Conservation (phyloP, 2,329 filamentous ascomycete genomes). For the Penicillium sp. region DNA sequence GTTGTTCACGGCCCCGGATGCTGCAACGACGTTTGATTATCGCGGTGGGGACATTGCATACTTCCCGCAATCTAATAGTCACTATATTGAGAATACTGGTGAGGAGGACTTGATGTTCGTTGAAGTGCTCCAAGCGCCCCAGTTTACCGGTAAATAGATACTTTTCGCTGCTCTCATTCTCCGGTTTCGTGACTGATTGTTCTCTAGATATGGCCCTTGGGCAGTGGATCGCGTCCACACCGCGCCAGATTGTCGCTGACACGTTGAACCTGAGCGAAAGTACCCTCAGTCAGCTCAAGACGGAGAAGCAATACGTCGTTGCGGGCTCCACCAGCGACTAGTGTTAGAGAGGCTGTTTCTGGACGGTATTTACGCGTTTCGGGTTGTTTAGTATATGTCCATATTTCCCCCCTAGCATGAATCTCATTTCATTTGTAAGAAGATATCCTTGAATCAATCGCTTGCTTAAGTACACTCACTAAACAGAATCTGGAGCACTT, state of each 20-base stretch:
- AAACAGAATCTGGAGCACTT: background rate
- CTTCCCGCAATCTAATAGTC: conserved; percentile 73
- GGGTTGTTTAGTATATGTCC: background rate
- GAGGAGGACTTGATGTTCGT: conserved; percentile 74
- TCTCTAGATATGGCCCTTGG: conserved; percentile 48
- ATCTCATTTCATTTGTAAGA: background rate
- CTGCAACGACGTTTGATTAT: conserved; percentile 74
- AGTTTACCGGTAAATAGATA: conserved; percentile 51
- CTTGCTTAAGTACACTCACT: background rate
- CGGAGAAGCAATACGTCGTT: conserved; percentile 48
- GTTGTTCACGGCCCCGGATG: conserved; percentile 68
- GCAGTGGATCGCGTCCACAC: conserved; percentile 53
- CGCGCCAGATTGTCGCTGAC: conserved; percentile 58
- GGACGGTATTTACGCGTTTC: background rate
- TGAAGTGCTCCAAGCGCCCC: conserved; percentile 70
- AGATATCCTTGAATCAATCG: background rate
- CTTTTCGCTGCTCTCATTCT: background rate
- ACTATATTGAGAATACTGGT: conserved; percentile 76
- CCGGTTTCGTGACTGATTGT: conserved; percentile 11
- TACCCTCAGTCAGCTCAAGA: conserved; percentile 42
- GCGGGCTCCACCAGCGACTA: conserved; percentile 21
- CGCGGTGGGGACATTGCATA: conserved; percentile 72
- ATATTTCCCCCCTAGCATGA: background rate
- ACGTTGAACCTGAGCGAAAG: conserved; percentile 49
- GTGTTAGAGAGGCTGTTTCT: background rate